Conservation (phyloP, 2,329 filamentous ascomycete genomes). For the Fusarium tjaetaba region DNA sequence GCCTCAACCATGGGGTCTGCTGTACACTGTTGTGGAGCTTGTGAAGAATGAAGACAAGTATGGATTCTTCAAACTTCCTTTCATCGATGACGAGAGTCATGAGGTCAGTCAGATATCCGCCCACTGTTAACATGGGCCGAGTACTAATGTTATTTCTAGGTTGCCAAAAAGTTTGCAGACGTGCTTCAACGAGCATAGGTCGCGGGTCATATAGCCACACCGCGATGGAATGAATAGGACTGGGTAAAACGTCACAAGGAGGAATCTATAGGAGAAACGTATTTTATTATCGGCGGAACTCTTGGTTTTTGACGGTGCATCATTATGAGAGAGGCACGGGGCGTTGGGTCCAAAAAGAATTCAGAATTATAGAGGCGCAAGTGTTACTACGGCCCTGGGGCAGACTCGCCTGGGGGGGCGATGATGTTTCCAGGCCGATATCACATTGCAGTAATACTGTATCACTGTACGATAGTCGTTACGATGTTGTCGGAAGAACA, state of each 20-base stretch:
- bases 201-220: background rate
- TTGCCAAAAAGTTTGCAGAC: constrained; percentile 51
- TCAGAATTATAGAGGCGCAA: constrained; percentile 43
- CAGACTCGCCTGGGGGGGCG: constrained; percentile 44
- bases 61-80: constrained; percentile 91
- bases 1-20: constrained; percentile 94
- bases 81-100: constrained; percentile 88
- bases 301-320: constrained; percentile 41
- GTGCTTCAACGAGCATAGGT: constrained; percentile 48
- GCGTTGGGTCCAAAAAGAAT: constrained; percentile 43
- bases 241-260: constrained; percentile 27
- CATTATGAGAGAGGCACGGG: constrained; percentile 26
- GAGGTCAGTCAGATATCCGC: constrained; percentile 68
- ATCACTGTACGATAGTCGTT: constrained; percentile 52
- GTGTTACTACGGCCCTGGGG: constrained; percentile 23
- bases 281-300: constrained; percentile 31
- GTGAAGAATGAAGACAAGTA: constrained; percentile 90
- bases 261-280: constrained; percentile 23
- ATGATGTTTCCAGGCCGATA: constrained; percentile 16
- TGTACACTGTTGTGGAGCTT: constrained; percentile 88
- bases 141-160: constrained; percentile 38
- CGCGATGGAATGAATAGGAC: constrained; percentile 1
- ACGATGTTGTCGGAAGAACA: constrained; percentile 42
- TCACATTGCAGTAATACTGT: constrained; percentile 49
- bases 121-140: too few relatives aligned